Conservation (phyloP, 139 green algal species). For the Chloropicon primus region DNA sequence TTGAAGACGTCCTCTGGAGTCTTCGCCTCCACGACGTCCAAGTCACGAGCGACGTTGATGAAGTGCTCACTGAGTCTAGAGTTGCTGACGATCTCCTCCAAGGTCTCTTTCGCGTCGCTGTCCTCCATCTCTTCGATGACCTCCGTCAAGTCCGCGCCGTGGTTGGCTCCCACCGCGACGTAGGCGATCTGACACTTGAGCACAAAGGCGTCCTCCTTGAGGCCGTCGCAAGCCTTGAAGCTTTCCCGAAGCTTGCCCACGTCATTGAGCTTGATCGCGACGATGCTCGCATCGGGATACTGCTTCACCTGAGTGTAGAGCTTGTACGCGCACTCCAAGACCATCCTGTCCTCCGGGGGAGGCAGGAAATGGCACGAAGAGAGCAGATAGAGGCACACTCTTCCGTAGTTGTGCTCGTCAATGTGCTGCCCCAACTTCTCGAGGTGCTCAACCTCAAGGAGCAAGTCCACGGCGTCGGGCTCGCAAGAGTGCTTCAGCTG, state of each 20-base stretch:
- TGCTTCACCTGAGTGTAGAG: constrained; percentile 62
- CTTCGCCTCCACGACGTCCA: constrained; percentile 97
- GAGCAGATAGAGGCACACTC: constrained; percentile 87
- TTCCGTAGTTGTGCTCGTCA: constrained; percentile 67
- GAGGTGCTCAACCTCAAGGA: constrained; percentile 88
- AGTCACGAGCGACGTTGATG: constrained; percentile 78
- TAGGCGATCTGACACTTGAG: neutral
- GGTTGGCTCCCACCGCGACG: neutral
- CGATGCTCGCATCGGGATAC: constrained; percentile 72
- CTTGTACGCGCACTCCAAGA: constrained; percentile 60
- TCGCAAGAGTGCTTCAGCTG: constrained; percentile 96
- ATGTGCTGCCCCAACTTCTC: constrained; percentile 56
- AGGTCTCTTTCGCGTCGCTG: constrained; percentile 15
- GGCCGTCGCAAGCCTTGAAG: neutral
- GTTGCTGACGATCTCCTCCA: constrained; percentile 68
- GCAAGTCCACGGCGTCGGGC: constrained; percentile 94
- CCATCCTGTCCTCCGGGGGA: constrained; percentile 76
- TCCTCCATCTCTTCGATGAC: constrained; percentile 5
- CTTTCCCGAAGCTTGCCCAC: constrained; percentile 30
- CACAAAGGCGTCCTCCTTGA: neutral
- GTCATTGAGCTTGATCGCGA: constrained; percentile 33
- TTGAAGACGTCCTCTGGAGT: constrained; percentile 94
- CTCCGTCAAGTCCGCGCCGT: neutral
- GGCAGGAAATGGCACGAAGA: constrained; percentile 78
- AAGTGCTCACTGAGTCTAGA: constrained; percentile 67